Evolutionary conservation across 2,329 filamentous ascomycete species (phyloP).

Genomic region (Pseudogymnoascus sp.): DNA sequence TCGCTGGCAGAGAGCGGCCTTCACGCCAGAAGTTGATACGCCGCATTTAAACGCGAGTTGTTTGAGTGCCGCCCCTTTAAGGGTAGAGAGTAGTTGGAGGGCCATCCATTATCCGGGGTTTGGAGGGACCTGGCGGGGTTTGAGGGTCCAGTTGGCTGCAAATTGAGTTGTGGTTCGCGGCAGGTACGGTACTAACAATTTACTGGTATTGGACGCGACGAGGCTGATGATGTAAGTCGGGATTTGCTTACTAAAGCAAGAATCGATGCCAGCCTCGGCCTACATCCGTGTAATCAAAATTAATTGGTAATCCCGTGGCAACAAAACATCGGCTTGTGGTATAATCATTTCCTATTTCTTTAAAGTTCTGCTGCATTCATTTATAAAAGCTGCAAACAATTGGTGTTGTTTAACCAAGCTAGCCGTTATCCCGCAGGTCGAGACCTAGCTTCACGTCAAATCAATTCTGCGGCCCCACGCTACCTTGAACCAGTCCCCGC

Average conservation of each 20-base stretch:
- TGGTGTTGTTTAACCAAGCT: not conserved
- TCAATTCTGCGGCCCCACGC: conserved; percentile 6
- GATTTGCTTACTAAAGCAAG: conserved; percentile 3
- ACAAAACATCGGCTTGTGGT: not conserved
- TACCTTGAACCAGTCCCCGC: not conserved
- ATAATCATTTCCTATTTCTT: not conserved
- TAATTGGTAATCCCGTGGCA: conserved; percentile 4
- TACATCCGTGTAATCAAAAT: not conserved
- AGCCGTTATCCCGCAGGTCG: conserved; percentile 4
- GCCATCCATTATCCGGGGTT: conserved; percentile 25
- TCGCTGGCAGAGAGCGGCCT: conserved; percentile 44
- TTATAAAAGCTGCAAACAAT: not conserved
- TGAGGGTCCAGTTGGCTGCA: not conserved
- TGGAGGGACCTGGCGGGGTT: not conserved
- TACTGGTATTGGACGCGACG: not conserved
- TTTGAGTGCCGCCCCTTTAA: conserved; percentile 49
- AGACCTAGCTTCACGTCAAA: conserved; percentile 4
- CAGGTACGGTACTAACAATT: not conserved
- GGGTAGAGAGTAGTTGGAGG: conserved; percentile 23
- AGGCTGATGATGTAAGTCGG: conserved; percentile 1
- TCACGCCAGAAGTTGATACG: conserved; percentile 50
- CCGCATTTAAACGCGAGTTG: conserved; percentile 54
- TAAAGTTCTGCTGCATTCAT: not conserved
- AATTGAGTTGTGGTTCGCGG: not conserved
- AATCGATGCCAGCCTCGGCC: not conserved